These are phyloP conservation scores for Cyberlindnera maritima DNA, from an alignment of 805 yeast species.

Conservation along the genomic window DNA sequence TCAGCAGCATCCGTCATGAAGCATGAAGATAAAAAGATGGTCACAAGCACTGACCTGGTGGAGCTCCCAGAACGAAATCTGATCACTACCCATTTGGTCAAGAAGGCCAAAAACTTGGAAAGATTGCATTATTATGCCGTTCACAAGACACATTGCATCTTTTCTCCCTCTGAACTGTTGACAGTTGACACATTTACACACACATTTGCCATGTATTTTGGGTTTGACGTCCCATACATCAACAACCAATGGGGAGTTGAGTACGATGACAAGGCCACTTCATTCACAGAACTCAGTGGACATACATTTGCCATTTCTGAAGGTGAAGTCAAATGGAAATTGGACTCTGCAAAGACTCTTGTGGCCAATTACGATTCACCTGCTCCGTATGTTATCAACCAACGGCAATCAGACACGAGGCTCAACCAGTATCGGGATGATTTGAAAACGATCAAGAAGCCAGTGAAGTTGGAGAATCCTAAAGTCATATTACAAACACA, in stretches of 20 bases:
- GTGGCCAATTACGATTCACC: constrained; percentile 15
- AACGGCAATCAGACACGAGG: constrained; percentile 16
- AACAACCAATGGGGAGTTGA: constrained; percentile 12
- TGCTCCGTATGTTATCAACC: constrained; percentile 16
- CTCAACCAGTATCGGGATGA: constrained; percentile 13
- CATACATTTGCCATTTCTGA: constrained; percentile 14
- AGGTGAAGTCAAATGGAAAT: constrained; percentile 18
- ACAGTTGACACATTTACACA: constrained; percentile 11
- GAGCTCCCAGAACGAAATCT: constrained; percentile 3
- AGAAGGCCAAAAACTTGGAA: neutral
- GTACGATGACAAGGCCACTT: constrained; percentile 14
- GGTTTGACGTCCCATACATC: constrained; percentile 10
- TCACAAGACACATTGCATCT: constrained; percentile 1
- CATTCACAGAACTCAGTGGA: constrained; percentile 10
- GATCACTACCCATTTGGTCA: neutral
- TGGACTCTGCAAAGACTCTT: constrained; percentile 15
- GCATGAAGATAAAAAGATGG: constrained; percentile 10
- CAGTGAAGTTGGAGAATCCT: constrained; percentile 9
- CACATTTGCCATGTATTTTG: constrained; percentile 7
- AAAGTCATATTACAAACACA: constrained; percentile 10
- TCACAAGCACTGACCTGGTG: constrained; percentile 9
- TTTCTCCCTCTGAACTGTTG: constrained; percentile 12
- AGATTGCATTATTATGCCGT: neutral
- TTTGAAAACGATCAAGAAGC: constrained; percentile 4
- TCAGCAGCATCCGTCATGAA: constrained; percentile 14